Evolutionary conservation across 768 basidiomycete species (phyloP), one percentile per base, ranked within the genome.

Genomic region (Auriculariales sp.): DNA sequence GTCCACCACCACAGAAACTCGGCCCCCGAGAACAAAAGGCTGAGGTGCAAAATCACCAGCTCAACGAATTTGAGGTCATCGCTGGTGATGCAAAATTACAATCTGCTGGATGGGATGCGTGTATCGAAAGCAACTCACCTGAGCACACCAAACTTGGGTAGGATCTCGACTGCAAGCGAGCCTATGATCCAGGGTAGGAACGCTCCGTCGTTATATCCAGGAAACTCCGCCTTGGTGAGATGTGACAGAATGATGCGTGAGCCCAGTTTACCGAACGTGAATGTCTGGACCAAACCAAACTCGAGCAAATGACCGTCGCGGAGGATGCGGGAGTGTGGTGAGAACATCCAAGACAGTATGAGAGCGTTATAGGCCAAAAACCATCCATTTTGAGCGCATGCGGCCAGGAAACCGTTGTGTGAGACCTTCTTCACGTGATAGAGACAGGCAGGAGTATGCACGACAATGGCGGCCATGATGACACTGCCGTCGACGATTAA

Each of bases 241-340:
- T 33, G 49, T 7, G 53, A 46, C 22, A 54, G 51, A 29, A 54
- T 54, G 47, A 54, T 47, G 4, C 53, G 32, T 34, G 53, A 48
- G 12, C 51, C 51, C 27, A 54, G 48, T 19, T 53, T 54, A 15
- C 51, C 53, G 45, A 54, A 54, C 12, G 53, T 46, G 44, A 52
- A 54, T 11, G 53, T 52, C 14, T 52, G 44, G 22, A 54, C 29
- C 12, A 54, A 28, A 2, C 29, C 36, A 35, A 52, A 54, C n/a
- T 48, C 48, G 45, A 52, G 29, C 24, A 54, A 34, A 15, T 50
- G 35, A n/a, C 53, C 51, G 30, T 25, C 3, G 9, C 31, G 28
- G n/a, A 52, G 36, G 28, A 54, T 28, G 36, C 17, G 24, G 31
- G 51, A 52, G 36, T 48, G n/a, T 4, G 51, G 52, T 3, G 53